phyloP scores from a whole-genome alignment of 305 asterid genomes.

The Solanum hybrid region DNA sequence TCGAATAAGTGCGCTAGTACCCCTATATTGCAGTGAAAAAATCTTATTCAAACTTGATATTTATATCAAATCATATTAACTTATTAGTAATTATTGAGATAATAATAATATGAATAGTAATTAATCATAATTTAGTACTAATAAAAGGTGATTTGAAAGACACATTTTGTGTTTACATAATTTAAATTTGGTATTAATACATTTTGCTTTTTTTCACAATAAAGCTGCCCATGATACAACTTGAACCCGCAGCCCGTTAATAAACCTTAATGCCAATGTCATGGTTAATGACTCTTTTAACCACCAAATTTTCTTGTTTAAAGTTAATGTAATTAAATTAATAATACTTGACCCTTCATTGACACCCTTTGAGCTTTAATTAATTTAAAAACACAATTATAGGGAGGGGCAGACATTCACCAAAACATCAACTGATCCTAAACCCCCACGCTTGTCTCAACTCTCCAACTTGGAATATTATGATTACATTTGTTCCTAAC shows the following conservation, averaged over 20 bases:
- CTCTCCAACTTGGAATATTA: not conserved
- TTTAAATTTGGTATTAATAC: not conserved
- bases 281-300: not conserved
- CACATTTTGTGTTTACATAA: not conserved
- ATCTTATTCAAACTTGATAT: not conserved
- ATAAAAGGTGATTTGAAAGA: not conserved
- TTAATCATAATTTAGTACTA: not conserved
- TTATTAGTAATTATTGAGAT: not conserved
- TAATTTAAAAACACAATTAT: constrained; percentile 2
- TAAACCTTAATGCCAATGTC: not conserved
- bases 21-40: not conserved
- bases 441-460: constrained; percentile 16
- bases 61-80: not conserved
- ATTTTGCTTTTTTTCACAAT: not conserved
- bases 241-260: not conserved
- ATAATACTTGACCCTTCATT: constrained; percentile 6
- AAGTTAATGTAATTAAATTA: not conserved
- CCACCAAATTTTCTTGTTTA: not conserved
- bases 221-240: not conserved
- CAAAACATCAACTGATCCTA: not conserved
- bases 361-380: not conserved
- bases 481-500: not conserved
- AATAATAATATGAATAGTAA: not conserved
- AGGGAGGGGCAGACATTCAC: not conserved
- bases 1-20: not conserved